A percentile compares a stretch with the other conserved stretches of the same genome.
Conservation (phyloP, 2,329 filamentous ascomycete species). For the Claviceps pazoutovae region DNA sequence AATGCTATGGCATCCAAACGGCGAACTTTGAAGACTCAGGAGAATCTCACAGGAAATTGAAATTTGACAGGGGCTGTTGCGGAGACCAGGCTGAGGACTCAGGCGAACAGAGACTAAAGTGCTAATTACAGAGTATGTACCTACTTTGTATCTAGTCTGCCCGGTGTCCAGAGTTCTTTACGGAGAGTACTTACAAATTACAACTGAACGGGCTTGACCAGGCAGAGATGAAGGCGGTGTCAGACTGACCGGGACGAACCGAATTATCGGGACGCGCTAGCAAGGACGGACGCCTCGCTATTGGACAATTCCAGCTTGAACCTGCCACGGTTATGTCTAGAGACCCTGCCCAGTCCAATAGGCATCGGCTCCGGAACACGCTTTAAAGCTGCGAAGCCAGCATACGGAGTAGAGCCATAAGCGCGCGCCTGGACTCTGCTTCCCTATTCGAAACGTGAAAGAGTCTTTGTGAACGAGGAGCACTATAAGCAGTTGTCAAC, state of each 20-base stretch:
- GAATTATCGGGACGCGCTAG: constrained; percentile 24
- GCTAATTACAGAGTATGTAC: background rate
- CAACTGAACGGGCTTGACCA: constrained; percentile 10
- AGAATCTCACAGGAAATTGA: no score
- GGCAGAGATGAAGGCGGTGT: constrained; percentile 10
- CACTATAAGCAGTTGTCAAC: no score
- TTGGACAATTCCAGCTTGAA: constrained; percentile 8
- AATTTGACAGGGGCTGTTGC: background rate
- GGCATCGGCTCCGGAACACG: constrained; percentile 11
- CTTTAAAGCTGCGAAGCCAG: constrained; percentile 4
- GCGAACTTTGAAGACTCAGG: no score
- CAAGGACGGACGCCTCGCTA: constrained; percentile 5
- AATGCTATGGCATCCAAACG: no score
- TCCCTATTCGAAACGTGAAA: background rate
- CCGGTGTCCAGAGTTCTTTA: no score
- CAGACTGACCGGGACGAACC: constrained; percentile 17
- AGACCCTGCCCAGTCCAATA: constrained; percentile 11
- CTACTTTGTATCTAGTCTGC: no score
- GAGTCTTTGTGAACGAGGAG: no score
- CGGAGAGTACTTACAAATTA: no score
- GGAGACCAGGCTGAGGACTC: background rate
- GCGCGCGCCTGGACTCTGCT: constrained; percentile 11
- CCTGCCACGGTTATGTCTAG: constrained; percentile 2
- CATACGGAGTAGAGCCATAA: background rate
- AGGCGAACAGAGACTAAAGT: background rate